These are phyloP conservation scores for Phaeosphaeriaceae sp. DNA, from an alignment of 2,329 filamentous ascomycete species.

Conservation along the genomic window DNA sequence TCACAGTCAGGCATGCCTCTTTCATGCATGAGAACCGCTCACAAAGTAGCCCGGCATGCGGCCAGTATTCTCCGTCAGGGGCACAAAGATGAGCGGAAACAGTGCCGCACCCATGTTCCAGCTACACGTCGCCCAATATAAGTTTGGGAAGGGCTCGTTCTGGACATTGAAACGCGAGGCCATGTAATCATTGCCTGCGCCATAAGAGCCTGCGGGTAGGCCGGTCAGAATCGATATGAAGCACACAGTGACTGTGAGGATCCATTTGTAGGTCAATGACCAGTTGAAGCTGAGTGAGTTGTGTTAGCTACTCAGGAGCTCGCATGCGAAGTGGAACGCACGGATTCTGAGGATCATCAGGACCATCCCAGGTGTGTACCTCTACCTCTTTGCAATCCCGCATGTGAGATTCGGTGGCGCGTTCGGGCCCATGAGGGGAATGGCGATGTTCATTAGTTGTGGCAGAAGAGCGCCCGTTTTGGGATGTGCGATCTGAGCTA, in stretches of 20 bases:
- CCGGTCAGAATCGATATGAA: conserved; percentile 54
- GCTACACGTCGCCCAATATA: conserved; percentile 48
- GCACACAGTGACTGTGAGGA: conserved; percentile 51
- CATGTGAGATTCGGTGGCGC: conserved; percentile 11
- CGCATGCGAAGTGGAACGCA: background rate
- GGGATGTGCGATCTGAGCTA: background rate
- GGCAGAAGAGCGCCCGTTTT: conserved; percentile 1
- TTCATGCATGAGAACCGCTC: background rate
- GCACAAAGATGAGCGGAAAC: conserved; percentile 50
- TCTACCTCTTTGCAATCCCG: conserved; percentile 32
- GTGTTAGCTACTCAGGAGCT: too few relatives aligned
- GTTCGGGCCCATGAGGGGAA: conserved; percentile 3
- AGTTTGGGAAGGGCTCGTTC: conserved; percentile 46
- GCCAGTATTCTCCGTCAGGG: conserved; percentile 52
- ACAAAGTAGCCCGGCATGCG: conserved; percentile 55
- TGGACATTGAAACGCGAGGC: conserved; percentile 45
- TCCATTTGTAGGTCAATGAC: conserved; percentile 50
- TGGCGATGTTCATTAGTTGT: conserved; percentile 5
- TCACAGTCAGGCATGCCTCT: background rate
- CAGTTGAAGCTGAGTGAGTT: conserved; percentile 51
- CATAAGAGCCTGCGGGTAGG: conserved; percentile 52
- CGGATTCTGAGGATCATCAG: conserved; percentile 35
- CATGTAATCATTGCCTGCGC: conserved; percentile 44
- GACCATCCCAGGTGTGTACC: conserved; percentile 30
- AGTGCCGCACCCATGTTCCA: conserved; percentile 52